These are phyloP conservation scores for Alternaria rosae DNA, from an alignment of 2,329 filamentous ascomycete species.

Conservation along the genomic window DNA sequence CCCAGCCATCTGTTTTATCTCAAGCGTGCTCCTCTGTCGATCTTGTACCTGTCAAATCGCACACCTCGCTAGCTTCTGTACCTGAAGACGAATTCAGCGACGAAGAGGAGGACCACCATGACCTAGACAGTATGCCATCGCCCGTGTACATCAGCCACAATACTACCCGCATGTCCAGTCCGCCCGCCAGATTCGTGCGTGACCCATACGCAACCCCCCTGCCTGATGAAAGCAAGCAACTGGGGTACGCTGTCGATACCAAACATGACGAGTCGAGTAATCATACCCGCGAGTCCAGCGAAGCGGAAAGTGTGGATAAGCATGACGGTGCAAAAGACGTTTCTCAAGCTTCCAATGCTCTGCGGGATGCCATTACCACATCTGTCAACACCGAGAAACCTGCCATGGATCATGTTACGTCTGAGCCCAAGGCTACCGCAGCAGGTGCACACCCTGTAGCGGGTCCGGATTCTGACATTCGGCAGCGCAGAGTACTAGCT, in stretches of 20 bases:
- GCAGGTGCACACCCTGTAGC: slow-evolving; percentile 4
- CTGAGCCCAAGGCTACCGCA: slow-evolving; percentile 9
- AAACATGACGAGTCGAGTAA: slow-evolving; percentile 1
- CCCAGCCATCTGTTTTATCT: slow-evolving; percentile 32
- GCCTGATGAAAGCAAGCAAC: slow-evolving; percentile 22
- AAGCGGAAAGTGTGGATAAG: slow-evolving; percentile 25
- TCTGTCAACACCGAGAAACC: slow-evolving; percentile 18
- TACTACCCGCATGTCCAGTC: slow-evolving; percentile 3
- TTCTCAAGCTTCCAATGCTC: slow-evolving; percentile 8
- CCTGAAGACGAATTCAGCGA: slow-evolving; percentile 30
- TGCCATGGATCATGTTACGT: slow-evolving; percentile 22
- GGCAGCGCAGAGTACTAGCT: slow-evolving; percentile 19
- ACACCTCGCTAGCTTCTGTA: slow-evolving; percentile 39
- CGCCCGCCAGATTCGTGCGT: slow-evolving; percentile 8
- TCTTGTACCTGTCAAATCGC: slow-evolving; percentile 33
- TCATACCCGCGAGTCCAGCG: slow-evolving; percentile 14
- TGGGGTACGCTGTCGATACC: slow-evolving; percentile 11
- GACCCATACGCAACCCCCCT: slow-evolving; percentile 24
- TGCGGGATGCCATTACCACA: slow-evolving; percentile 21
- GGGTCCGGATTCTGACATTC: slow-evolving; percentile 17
- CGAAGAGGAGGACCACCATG: slow-evolving; percentile 24
- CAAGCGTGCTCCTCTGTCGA: slow-evolving; percentile 44
- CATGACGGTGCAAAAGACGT: slow-evolving; percentile 25
- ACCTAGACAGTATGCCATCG: slow-evolving; percentile 28
- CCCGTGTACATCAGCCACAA: slow-evolving; percentile 24